Evolutionary conservation across 805 yeast species (phyloP).

Genomic region (Kluyveromyces wickerhamii): DNA sequence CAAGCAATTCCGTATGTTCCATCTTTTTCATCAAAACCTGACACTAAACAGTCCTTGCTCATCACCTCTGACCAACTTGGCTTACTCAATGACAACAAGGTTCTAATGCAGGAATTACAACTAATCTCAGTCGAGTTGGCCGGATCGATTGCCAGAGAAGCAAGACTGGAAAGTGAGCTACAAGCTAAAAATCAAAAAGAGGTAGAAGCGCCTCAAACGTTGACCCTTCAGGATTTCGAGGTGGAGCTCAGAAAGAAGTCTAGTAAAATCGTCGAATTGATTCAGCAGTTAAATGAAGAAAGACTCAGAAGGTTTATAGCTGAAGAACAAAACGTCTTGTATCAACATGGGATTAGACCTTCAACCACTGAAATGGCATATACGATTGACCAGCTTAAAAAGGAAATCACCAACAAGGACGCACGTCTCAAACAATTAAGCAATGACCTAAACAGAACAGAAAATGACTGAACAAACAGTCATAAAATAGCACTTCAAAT

Average conservation of each 20-base stretch:
- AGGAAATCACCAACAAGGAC: conserved; percentile 40
- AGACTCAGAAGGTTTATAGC: conserved; percentile 58
- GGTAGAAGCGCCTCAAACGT: conserved; percentile 3
- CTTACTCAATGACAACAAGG: conserved; percentile 50
- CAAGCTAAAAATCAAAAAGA: conserved; percentile 8
- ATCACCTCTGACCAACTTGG: conserved; percentile 44
- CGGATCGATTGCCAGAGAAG: conserved; percentile 60
- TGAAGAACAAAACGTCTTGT: conserved; percentile 57
- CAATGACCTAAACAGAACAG: too few relatives aligned
- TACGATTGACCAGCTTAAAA: conserved; percentile 45
- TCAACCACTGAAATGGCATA: conserved; percentile 48
- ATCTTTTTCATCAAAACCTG: conserved; percentile 57
- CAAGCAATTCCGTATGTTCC: conserved; percentile 42
- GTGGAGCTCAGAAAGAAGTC: conserved; percentile 33
- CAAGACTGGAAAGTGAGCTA: conserved; percentile 45
- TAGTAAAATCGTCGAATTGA: conserved; percentile 41
- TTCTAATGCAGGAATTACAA: conserved; percentile 54
- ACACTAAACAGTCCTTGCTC: not conserved
- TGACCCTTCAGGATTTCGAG: conserved; percentile 22
- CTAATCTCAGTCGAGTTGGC: conserved; percentile 67
- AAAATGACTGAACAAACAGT: too few relatives aligned
- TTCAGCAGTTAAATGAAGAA: conserved; percentile 54
- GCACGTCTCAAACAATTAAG: conserved; percentile 29
- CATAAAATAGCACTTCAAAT: too few relatives aligned
- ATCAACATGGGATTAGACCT: conserved; percentile 47